Percentiles rank a stretch among this genome's conserved stretches.
phyloP scores from a whole-genome alignment of 116 monocot species.

The Thalassia testudinum region DNA sequence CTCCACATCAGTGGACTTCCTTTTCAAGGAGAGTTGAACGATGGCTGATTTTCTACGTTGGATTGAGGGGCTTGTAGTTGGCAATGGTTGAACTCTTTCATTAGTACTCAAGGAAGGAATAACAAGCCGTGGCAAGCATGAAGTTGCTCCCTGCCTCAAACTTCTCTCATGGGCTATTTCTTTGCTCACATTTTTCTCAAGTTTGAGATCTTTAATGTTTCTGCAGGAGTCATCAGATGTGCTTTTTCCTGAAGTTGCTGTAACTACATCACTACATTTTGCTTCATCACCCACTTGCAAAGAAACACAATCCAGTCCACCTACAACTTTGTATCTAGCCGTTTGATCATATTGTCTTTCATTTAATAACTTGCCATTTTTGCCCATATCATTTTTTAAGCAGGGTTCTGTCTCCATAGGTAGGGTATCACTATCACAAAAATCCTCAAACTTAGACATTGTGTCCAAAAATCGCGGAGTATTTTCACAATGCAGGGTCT shows the following conservation, averaged over 20 bases:
- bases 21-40: constrained; percentile 72
- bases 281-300: constrained; percentile 9
- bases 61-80: constrained; percentile 13
- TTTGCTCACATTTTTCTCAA: constrained; percentile 13
- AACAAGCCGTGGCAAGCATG: constrained; percentile 29
- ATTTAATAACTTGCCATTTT: constrained; percentile 11
- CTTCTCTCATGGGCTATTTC: constrained; percentile 28
- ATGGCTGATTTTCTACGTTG: constrained; percentile 53
- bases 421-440: constrained; percentile 14
- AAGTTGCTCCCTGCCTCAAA: constrained; percentile 17
- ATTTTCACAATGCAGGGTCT: constrained; percentile 39
- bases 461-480: constrained; percentile 41
- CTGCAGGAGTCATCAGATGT: constrained; percentile 11
- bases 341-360: constrained; percentile 14
- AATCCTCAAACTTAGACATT: constrained; percentile 41
- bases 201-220: constrained; percentile 26
- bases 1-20: constrained; percentile 49
- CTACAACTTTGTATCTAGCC: constrained; percentile 3
- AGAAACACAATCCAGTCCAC: constrained; percentile 10
- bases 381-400: constrained; percentile 35
- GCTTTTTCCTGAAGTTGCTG: constrained; percentile 16
- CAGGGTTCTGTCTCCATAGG: constrained; percentile 28
- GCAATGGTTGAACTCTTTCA: constrained; percentile 36
- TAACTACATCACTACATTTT: constrained; percentile 4
- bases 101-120: constrained; percentile 57